These are phyloP conservation scores for Lecanosticta acicola DNA, from an alignment of 2,329 filamentous ascomycete species.

Conservation along the genomic window DNA sequence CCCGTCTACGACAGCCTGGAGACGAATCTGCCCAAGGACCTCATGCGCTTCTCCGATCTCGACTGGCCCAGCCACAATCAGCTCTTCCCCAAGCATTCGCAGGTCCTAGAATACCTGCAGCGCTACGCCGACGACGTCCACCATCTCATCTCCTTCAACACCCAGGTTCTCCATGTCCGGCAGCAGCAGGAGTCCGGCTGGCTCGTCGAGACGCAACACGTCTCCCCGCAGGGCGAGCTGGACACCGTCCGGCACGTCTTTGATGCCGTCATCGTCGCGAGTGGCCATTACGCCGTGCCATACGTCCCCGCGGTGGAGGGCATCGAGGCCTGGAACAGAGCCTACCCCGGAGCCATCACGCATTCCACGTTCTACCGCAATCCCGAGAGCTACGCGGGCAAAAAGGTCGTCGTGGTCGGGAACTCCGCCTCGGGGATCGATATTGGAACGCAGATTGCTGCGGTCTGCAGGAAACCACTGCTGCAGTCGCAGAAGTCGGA, in stretches of 20 bases:
- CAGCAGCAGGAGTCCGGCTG: constrained; percentile 42
- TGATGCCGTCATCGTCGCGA: constrained; percentile 45
- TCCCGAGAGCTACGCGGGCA: constrained; percentile 56
- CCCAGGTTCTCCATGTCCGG: constrained; percentile 60
- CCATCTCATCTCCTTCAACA: constrained; percentile 62
- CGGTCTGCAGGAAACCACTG: constrained; percentile 54
- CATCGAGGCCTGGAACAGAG: constrained; percentile 37
- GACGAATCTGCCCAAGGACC: constrained; percentile 72
- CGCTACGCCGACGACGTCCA: constrained; percentile 64
- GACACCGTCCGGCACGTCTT: constrained; percentile 46
- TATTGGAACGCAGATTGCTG: constrained; percentile 69
- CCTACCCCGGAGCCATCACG: constrained; percentile 36
- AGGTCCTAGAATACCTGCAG: constrained; percentile 68
- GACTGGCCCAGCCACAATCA: constrained; percentile 49
- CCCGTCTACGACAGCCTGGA: constrained; percentile 78
- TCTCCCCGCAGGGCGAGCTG: constrained; percentile 13
- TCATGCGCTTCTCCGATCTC: constrained; percentile 76
- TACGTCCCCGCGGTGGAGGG: constrained; percentile 40
- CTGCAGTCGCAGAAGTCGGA: constrained; percentile 57
- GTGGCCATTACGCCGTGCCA: constrained; percentile 45
- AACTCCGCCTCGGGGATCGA: constrained; percentile 81
- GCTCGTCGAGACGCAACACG: constrained; percentile 50
- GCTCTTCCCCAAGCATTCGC: constrained; percentile 67
- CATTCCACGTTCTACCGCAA: constrained; percentile 72
- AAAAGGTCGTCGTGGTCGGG: constrained; percentile 76